Conservation (phyloP, 441 rosid genomes). For the Theobroma grandiflorum region DNA sequence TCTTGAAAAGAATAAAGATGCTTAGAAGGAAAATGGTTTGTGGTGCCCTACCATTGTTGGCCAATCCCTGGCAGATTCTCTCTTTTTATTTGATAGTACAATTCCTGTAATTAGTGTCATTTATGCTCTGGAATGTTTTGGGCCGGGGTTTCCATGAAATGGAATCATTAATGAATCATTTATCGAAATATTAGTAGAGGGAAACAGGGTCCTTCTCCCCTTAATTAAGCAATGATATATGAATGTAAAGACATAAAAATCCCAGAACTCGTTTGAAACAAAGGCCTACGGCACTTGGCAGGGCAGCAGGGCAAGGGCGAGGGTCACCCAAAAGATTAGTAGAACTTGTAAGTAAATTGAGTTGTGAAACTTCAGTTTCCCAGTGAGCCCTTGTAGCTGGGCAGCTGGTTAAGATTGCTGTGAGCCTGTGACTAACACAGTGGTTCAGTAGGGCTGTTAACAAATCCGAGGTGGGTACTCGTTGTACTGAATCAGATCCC, state of each 20-base stretch:
- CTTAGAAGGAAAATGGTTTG: background rate
- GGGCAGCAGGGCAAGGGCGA: background rate
- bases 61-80: constrained; percentile 12
- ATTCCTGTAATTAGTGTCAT: background rate
- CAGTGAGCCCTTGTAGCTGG: background rate
- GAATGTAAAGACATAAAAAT: background rate
- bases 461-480: constrained; percentile 24
- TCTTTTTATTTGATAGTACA: background rate
- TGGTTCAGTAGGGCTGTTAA: background rate
- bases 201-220: background rate
- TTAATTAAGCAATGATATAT: background rate
- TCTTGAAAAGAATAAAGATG: background rate
- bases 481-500: background rate
- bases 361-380: background rate
- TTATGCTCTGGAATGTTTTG: constrained; percentile 8
- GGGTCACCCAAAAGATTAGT: background rate
- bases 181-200: background rate
- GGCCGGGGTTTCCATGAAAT: background rate
- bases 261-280: background rate
- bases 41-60: background rate
- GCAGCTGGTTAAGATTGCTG: background rate
- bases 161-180: constrained; percentile 9
- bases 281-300: background rate
- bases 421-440: background rate
- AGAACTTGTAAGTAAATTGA: background rate